A percentile compares a stretch with the other conserved stretches of the same genome.
Conservation (phyloP, 2,329 filamentous ascomycete species). For the Colletotrichum sp. region DNA sequence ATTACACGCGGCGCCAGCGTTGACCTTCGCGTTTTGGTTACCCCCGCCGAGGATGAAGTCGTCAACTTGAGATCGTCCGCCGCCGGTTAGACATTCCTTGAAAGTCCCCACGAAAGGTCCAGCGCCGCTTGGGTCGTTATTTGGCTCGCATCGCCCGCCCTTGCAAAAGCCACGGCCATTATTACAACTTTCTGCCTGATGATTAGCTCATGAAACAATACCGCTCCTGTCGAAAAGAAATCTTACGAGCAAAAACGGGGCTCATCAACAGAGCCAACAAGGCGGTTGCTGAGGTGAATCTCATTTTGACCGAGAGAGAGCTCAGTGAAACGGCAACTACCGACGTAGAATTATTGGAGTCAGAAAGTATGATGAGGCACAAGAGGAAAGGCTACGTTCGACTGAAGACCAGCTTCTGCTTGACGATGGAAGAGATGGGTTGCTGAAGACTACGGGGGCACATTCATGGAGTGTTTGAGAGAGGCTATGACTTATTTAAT, state of each 20-base stretch:
- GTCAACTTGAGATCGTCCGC: neutral
- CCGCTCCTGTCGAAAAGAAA: neutral
- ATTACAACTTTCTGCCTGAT: neutral
- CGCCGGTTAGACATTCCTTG: neutral
- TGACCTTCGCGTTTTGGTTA: neutral
- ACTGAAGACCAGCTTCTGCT: neutral
- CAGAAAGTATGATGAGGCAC: neutral
- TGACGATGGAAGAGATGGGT: neutral
- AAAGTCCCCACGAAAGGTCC: neutral
- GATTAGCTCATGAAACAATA: neutral
- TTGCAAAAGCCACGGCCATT: neutral
- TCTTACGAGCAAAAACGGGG: neutral
- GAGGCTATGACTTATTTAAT: neutral
- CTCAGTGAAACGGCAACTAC: rapidly evolving
- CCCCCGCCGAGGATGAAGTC: neutral
- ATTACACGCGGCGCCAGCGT: neutral
- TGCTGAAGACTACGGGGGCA: neutral
- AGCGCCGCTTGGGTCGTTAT: neutral
- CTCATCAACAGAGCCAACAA: neutral
- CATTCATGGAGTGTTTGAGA: neutral
- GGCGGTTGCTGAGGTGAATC: neutral
- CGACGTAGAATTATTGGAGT: neutral
- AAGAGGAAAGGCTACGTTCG: neutral
- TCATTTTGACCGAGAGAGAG: neutral
- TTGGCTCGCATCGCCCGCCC: neutral